Evolutionary conservation across 495 filamentous ascomycete species (phyloP).

Genomic region (Penicillium verhagenii): DNA sequence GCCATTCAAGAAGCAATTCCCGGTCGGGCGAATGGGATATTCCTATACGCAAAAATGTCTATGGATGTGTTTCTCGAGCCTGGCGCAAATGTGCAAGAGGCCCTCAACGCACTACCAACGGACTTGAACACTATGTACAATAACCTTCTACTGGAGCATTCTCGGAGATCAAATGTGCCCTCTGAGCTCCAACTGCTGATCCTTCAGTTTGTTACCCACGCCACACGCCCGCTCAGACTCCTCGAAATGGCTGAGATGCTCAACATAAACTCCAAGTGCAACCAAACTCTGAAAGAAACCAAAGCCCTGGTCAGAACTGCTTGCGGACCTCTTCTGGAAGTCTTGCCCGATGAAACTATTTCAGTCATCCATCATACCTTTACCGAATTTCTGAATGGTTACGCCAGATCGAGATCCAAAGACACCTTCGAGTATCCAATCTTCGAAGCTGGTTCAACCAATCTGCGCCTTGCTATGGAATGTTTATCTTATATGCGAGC

Average conservation of each 20-base stretch:
- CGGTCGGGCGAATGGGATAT: neutral
- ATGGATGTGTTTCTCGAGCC: neutral
- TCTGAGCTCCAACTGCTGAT: constrained; percentile 13
- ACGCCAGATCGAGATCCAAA: neutral
- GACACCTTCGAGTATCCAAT: neutral
- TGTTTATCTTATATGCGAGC: neutral
- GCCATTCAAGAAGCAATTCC: neutral
- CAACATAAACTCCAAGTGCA: neutral
- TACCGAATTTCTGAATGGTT: constrained; percentile 44
- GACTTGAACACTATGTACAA: constrained; percentile 41
- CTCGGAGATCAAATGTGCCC: constrained; percentile 28
- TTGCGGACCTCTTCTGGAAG: constrained; percentile 52
- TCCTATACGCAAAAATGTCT: neutral
- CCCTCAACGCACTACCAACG: constrained; percentile 28
- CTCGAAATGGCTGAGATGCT: constrained; percentile 45
- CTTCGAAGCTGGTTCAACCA: neutral
- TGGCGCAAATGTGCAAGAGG: constrained; percentile 11
- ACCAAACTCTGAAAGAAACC: constrained; percentile 15
- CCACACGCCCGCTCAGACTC: constrained; percentile 48
- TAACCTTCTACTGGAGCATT: constrained; percentile 43
- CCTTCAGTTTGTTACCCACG: constrained; percentile 47
- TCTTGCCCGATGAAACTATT: constrained; percentile 48
- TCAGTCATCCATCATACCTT: constrained; percentile 55
- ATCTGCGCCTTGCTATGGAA: neutral
- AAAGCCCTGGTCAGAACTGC: constrained; percentile 27